Conservation (phyloP, 2,329 filamentous ascomycete genomes). For the Arthroderma sp. region DNA sequence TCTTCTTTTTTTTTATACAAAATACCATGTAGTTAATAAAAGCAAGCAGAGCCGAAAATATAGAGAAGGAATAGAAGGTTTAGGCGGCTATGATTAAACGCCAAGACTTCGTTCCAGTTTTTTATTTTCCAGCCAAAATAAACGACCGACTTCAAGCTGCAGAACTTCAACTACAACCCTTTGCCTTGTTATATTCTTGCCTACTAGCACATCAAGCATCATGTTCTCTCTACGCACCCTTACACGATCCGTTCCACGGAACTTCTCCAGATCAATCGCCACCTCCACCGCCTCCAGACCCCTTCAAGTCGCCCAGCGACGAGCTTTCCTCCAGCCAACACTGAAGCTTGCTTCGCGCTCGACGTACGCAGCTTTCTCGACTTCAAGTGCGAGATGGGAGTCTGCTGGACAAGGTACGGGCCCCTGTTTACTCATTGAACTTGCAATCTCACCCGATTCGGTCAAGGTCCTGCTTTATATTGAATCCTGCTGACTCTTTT, state of each 20-base stretch:
- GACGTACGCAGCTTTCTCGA: conserved; percentile 35
- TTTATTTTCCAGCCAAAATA: no score
- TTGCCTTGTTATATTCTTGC: neutral
- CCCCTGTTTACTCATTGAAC: neutral
- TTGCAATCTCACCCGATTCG: neutral
- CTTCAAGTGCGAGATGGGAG: conserved; percentile 28
- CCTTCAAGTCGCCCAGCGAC: conserved; percentile 35
- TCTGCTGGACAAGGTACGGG: conserved; percentile 34
- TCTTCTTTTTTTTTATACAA: no score
- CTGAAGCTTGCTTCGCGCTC: conserved; percentile 32
- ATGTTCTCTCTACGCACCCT: conserved; percentile 60
- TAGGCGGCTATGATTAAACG: no score
- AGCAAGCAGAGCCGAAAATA: no score
- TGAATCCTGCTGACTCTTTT: conserved; percentile 8
- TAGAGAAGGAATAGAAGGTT: no score
- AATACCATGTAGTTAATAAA: no score
- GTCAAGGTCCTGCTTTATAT: neutral
- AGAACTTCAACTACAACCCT: no score
- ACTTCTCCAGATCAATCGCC: conserved; percentile 44
- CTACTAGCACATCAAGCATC: conserved; percentile 16
- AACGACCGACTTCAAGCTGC: no score
- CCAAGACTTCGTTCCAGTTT: no score
- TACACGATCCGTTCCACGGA: conserved; percentile 54
- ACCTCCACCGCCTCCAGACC: conserved; percentile 37
- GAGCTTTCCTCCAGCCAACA: conserved; percentile 37